Percentiles rank a stretch among this genome's conserved stretches.
Evolutionary conservation across 2,329 filamentous ascomycete genomes (phyloP).

Genomic region (Dendrostoma leiphaemia): DNA sequence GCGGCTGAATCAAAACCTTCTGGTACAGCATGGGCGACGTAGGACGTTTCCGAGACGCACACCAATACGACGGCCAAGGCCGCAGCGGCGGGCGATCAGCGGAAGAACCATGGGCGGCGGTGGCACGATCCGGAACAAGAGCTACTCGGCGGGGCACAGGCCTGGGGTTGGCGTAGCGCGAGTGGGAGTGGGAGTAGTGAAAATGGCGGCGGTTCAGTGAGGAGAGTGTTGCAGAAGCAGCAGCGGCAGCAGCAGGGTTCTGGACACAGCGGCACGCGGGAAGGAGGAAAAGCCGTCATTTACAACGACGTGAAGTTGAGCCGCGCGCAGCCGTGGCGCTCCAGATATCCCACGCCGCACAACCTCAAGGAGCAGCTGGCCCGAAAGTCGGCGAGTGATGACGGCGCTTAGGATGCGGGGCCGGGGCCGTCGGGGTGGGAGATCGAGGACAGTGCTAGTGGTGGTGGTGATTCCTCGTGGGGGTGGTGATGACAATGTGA

Average conservation of each 20-base stretch:
- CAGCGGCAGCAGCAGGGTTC: too few species aligned
- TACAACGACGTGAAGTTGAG: slow-evolving; percentile 15
- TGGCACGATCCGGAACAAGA: slow-evolving; percentile 10
- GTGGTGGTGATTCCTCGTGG: background rate
- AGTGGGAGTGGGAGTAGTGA: background rate
- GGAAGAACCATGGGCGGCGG: background rate
- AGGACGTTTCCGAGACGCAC: slow-evolving; percentile 11
- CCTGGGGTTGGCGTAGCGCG: background rate
- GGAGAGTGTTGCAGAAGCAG: background rate
- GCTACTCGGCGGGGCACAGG: slow-evolving; percentile 9
- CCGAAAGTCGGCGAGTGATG: background rate
- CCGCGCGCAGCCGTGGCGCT: slow-evolving; percentile 16
- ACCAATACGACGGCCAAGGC: background rate
- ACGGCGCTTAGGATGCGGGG: slow-evolving; percentile 2
- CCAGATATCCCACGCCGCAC: slow-evolving; percentile 17
- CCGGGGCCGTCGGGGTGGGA: slow-evolving; percentile 10
- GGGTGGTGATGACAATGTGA: background rate
- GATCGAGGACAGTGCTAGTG: background rate
- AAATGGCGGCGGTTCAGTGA: background rate
- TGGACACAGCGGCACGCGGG: background rate
- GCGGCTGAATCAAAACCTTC: slow-evolving; percentile 6
- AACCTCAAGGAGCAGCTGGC: slow-evolving; percentile 14
- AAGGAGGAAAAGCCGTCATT: background rate
- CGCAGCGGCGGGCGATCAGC: background rate
- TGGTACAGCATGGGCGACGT: slow-evolving; percentile 15